These are phyloP conservation scores for Trichoderma sp. DNA, from an alignment of 2,329 filamentous ascomycete genomes.

Conservation along the genomic window DNA sequence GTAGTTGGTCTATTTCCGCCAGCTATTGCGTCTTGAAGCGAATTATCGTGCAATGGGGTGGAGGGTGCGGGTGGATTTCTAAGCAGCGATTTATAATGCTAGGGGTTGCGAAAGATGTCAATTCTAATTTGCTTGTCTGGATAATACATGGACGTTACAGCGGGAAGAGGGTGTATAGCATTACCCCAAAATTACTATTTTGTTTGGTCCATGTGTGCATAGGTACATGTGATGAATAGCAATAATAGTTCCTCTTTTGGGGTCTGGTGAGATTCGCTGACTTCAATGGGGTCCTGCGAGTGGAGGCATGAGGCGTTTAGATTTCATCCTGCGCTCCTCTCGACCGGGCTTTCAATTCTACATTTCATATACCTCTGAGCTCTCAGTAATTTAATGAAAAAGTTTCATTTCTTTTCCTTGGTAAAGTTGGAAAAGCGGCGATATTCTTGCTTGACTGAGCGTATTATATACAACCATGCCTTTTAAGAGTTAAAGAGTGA, in stretches of 20 bases:
- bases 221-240: background rate
- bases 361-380: background rate
- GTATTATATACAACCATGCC: background rate
- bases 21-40: background rate
- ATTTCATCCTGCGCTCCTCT: background rate
- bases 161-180: background rate
- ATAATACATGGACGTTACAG: background rate
- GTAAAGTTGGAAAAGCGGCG: background rate
- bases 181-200: background rate
- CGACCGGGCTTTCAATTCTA: background rate
- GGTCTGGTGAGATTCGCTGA: background rate
- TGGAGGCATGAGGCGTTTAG: background rate
- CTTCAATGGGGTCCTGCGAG: background rate
- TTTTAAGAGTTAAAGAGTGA: background rate
- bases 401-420: background rate
- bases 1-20: background rate
- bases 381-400: background rate
- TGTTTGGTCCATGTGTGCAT: background rate
- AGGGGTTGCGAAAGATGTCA: background rate
- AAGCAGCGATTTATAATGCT: constrained; percentile 6
- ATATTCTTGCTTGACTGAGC: background rate
- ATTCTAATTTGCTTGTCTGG: background rate
- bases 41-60: constrained; percentile 7
- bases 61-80: constrained; percentile 5
- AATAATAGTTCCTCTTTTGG: background rate